A percentile compares a stretch with the other conserved stretches of the same genome.
Conservation (phyloP, 2,329 filamentous ascomycete species). For the Colletotrichum theobromicola region DNA sequence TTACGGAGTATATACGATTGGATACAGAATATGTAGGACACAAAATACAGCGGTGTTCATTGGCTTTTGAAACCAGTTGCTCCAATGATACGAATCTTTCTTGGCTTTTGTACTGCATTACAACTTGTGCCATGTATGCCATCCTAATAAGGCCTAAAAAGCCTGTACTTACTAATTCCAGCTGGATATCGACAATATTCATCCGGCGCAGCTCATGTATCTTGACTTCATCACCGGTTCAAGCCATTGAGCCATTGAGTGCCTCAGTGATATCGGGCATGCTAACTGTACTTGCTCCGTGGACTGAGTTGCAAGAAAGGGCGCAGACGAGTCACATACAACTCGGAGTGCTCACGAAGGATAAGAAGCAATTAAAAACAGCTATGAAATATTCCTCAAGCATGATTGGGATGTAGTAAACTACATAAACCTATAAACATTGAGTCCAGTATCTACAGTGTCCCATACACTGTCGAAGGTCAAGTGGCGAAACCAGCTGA, state of each 20-base stretch:
- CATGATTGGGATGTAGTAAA: background rate
- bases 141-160: background rate
- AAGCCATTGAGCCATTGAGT: too few relatives aligned
- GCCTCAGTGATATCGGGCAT: background rate
- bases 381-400: background rate
- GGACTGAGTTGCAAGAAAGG: background rate
- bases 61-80: background rate
- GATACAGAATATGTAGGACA: background rate
- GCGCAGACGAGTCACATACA: background rate
- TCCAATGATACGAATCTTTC: background rate
- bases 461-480: fast-evolving
- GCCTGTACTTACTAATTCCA: background rate
- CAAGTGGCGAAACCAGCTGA: background rate
- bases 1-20: background rate
- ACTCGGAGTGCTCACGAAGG: too few relatives aligned
- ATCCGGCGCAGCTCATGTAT: background rate
- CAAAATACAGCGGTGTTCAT: background rate
- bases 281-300: fast-evolving
- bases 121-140: background rate
- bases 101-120: fast-evolving
- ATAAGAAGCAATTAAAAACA: background rate
- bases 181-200: background rate
- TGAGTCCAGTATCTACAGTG: background rate
- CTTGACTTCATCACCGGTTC: fast-evolving
- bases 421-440: background rate